Conservation (phyloP, 1,284 basidiomycete genomes). For the Thecaphora thlaspeos region DNA sequence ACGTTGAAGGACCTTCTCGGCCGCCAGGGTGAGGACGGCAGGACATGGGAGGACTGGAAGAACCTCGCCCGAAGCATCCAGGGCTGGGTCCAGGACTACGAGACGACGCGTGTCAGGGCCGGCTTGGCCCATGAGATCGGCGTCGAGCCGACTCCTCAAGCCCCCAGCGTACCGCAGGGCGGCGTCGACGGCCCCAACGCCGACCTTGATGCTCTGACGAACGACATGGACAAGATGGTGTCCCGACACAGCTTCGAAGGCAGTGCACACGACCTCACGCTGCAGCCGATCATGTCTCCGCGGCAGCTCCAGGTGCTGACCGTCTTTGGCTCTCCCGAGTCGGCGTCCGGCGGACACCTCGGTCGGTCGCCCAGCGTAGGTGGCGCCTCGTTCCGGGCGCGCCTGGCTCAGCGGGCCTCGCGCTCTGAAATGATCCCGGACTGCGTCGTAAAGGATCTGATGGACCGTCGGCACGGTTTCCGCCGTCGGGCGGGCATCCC, state of each 20-base stretch:
- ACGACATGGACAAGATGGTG: no score
- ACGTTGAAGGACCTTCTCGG: neutral
- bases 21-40: neutral
- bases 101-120: conserved; percentile 36
- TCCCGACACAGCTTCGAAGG: no score
- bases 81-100: conserved; percentile 51
- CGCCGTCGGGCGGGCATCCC: conserved; percentile 46
- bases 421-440: conserved; percentile 10
- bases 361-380: neutral
- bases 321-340: conserved; percentile 20
- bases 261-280: no score
- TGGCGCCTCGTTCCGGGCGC: neutral
- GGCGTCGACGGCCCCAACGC: neutral
- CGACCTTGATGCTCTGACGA: conserved; percentile 10
- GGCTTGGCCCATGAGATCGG: conserved; percentile 46
- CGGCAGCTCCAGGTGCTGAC: conserved; percentile 13
- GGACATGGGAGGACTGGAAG: conserved; percentile 53
- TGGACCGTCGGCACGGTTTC: conserved; percentile 35
- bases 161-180: no score
- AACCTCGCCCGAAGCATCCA: conserved; percentile 41
- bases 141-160: conserved; percentile 12
- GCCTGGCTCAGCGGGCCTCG: neutral
- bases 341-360: neutral
- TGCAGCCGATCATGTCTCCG: neutral
- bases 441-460: conserved; percentile 41